Evolutionary conservation across 176 grass and related monocot species (phyloP).

Genomic region (Hordeum marinum): DNA sequence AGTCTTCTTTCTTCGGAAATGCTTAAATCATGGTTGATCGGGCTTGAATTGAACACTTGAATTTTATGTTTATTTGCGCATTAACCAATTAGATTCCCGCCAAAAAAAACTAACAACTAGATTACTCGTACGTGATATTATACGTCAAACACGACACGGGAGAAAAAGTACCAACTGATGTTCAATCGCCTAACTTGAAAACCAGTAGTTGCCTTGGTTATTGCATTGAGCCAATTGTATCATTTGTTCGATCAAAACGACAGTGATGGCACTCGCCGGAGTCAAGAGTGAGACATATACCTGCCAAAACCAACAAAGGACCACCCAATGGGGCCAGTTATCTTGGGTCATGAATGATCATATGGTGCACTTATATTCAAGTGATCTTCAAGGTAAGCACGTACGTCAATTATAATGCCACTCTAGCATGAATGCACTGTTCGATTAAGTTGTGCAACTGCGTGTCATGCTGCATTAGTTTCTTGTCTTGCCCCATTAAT

Average conservation of each 20-base stretch:
- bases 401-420: neutral
- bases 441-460: neutral
- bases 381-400: conserved; percentile 3
- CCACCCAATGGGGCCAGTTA: neutral
- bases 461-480: neutral
- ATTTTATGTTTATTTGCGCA: neutral
- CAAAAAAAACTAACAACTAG: too few relatives aligned
- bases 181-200: too few relatives aligned
- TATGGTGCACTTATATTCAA: neutral
- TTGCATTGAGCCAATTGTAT: neutral
- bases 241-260: neutral
- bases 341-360: neutral
- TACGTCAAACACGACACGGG: too few relatives aligned
- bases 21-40: neutral
- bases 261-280: neutral
- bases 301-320: neutral
- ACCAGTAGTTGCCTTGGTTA: neutral
- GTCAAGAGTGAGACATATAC: neutral
- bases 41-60: neutral
- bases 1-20: too few relatives aligned
- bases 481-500: neutral
- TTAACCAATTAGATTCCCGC: neutral
- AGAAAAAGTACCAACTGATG: neutral
- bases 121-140: neutral
- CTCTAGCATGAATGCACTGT: neutral